phyloP scores from a whole-genome alignment of 1,139 yeast genomes.

The Entelexis sorbosivorans region DNA sequence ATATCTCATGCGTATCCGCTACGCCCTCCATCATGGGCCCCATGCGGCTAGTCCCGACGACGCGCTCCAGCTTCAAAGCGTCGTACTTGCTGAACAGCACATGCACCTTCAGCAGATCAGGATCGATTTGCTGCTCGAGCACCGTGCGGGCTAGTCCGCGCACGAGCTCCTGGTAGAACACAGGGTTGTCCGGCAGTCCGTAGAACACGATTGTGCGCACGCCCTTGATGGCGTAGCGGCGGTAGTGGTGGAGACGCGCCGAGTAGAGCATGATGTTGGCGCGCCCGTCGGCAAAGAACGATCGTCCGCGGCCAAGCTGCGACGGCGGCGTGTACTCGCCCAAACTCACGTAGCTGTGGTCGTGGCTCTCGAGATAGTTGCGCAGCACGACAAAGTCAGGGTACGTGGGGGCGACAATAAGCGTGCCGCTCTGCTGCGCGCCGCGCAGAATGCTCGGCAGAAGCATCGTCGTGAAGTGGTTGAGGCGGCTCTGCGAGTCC shows the following conservation, averaged over 20 bases:
- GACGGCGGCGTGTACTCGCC: conserved; percentile 75
- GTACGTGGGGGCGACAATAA: conserved; percentile 75
- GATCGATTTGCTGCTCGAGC: conserved; percentile 32
- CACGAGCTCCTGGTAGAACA: conserved; percentile 69
- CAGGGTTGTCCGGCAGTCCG: conserved; percentile 75
- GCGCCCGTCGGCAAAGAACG: conserved; percentile 52
- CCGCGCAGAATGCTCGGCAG: conserved; percentile 59
- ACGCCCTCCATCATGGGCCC: conserved; percentile 58
- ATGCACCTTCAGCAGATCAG: conserved; percentile 53
- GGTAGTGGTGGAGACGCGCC: conserved; percentile 85
- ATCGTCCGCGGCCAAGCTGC: conserved; percentile 59
- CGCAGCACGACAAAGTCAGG: conserved; percentile 74
- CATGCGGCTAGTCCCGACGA: conserved; percentile 73
- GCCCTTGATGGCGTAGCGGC: conserved; percentile 78
- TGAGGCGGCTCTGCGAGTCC: conserved; percentile 74
- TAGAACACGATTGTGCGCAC: conserved; percentile 74
- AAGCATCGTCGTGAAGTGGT: conserved; percentile 60
- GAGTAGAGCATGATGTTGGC: conserved; percentile 70
- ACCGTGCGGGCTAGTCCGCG: conserved; percentile 36
- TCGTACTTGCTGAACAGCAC: conserved; percentile 72
- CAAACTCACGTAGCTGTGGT: conserved; percentile 36
- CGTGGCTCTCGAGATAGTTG: conserved; percentile 55
- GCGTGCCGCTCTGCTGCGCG: conserved; percentile 55
- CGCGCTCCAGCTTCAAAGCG: conserved; percentile 62
- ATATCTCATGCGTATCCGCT: conserved; percentile 63